Conservation (phyloP, 2,329 filamentous ascomycete genomes). For the Trichoderma atrobrunneum region DNA sequence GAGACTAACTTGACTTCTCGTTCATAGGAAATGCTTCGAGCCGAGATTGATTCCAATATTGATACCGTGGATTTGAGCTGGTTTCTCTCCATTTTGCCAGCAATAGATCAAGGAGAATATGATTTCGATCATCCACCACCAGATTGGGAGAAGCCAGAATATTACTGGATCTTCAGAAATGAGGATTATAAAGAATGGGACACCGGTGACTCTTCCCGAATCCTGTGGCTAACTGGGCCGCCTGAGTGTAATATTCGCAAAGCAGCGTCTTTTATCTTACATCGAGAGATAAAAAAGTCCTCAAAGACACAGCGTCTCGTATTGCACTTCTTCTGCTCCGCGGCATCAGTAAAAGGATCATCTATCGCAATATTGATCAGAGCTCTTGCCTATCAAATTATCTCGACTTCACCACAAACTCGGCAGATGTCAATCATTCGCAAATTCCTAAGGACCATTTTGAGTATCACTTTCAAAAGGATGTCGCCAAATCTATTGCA, state of each 20-base stretch:
- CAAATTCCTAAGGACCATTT: not conserved
- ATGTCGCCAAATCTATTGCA: not conserved
- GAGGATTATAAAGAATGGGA: not conserved
- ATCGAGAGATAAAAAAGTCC: not conserved
- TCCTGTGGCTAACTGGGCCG: not conserved
- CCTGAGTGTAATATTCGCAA: not conserved
- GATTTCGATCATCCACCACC: no score
- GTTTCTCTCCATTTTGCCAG: not conserved
- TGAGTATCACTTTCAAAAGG: not conserved
- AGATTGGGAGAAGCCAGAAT: not conserved
- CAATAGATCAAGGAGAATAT: not conserved
- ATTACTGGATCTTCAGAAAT: not conserved
- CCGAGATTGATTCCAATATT: not conserved
- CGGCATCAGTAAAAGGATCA: not conserved
- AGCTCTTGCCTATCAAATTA: not conserved
- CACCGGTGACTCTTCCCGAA: no score
- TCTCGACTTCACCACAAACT: not conserved
- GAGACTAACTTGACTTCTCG: not conserved
- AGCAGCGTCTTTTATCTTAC: not conserved
- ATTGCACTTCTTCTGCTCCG: not conserved
- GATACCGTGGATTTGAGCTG: not conserved
- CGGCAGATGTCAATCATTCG: not conserved
- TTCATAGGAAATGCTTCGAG: not conserved
- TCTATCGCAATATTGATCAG: not conserved
- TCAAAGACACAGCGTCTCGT: not conserved